phyloP scores from a whole-genome alignment of 139 green algal species.

The Chlamydomonas incerta region DNA sequence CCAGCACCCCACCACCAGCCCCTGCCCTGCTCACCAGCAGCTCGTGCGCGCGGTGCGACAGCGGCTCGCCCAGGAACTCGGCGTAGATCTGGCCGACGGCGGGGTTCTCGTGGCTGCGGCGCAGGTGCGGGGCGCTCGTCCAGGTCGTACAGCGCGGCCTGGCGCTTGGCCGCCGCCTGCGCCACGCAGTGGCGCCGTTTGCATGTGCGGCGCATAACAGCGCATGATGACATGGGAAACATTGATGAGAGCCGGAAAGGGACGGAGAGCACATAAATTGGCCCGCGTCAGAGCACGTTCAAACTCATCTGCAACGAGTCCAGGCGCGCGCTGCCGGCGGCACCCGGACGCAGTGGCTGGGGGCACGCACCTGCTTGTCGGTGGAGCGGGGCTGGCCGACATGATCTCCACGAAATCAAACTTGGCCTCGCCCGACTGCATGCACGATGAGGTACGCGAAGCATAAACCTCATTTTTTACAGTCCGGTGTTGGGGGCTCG shows the following conservation, averaged over 20 bases:
- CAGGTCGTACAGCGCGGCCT: conserved; percentile 62
- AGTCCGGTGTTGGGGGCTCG: neutral
- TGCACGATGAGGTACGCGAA: neutral
- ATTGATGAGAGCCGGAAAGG: too few species aligned
- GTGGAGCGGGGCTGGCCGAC: conserved; percentile 73
- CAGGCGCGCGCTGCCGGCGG: too few species aligned
- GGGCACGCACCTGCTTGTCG: conserved; percentile 48
- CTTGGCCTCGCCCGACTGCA: conserved; percentile 42
- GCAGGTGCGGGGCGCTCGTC: conserved; percentile 54
- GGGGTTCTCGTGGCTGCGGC: conserved; percentile 59
- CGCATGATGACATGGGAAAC: too few species aligned
- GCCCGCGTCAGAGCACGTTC: too few species aligned
- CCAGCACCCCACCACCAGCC: too few species aligned
- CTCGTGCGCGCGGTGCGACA: conserved; percentile 64
- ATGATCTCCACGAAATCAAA: conserved; percentile 79
- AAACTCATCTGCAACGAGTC: too few species aligned
- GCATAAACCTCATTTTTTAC: neutral
- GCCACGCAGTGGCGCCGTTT: too few species aligned
- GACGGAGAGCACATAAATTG: too few species aligned
- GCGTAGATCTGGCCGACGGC: conserved; percentile 53
- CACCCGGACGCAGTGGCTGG: too few species aligned
- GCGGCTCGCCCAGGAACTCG: conserved; percentile 60
- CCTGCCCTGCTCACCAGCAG: too few species aligned
- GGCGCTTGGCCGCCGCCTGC: conserved; percentile 64
- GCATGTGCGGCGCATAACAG: too few species aligned